A percentile compares a stretch with the other conserved stretches of the same genome.
Evolutionary conservation across 768 basidiomycete species (phyloP).

Genomic region (Xanthoconium stramineum): DNA sequence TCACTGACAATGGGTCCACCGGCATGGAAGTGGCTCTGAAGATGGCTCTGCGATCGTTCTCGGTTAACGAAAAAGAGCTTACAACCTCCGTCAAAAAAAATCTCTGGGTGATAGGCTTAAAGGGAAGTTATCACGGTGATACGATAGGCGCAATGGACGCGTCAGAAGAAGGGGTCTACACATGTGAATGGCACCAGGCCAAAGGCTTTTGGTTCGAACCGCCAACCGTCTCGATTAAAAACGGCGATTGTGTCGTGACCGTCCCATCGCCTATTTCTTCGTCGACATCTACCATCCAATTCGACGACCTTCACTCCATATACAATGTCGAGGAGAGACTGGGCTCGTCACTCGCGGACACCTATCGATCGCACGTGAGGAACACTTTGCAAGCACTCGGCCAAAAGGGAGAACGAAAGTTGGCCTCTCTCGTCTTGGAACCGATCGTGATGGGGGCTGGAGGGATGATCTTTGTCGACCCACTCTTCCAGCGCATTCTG

Average conservation of each 20-base stretch:
- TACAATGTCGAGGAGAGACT: conserved; percentile 72
- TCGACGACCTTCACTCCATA: conserved; percentile 49
- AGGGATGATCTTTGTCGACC: conserved; percentile 97
- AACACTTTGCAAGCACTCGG: conserved; percentile 48
- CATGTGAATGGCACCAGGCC: conserved; percentile 93
- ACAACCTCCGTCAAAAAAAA: conserved; percentile 40
- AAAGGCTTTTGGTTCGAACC: conserved; percentile 94
- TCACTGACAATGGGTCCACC: conserved; percentile 93
- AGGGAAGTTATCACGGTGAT: conserved; percentile 96
- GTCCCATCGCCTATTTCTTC: conserved; percentile 49
- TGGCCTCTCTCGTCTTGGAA: conserved; percentile 84
- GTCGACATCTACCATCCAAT: conserved; percentile 19
- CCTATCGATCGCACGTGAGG: conserved; percentile 60
- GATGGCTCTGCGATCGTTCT: conserved; percentile 83
- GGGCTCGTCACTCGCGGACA: conserved; percentile 53
- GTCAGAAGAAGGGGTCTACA: conserved; percentile 85
- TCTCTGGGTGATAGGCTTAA: conserved; percentile 79
- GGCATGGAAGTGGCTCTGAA: conserved; percentile 98
- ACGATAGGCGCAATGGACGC: conserved; percentile 98
- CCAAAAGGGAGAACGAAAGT: conserved; percentile 35
- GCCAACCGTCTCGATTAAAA: conserved; percentile 67
- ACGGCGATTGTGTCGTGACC: conserved; percentile 53
- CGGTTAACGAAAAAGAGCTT: conserved; percentile 36
- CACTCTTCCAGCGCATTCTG: conserved; percentile 88
- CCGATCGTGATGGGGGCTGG: conserved; percentile 94